A percentile compares a stretch with the other conserved stretches of the same genome.
These are phyloP conservation scores for Tuber brumale DNA, from an alignment of 495 filamentous ascomycete species.

Conservation along the genomic window DNA sequence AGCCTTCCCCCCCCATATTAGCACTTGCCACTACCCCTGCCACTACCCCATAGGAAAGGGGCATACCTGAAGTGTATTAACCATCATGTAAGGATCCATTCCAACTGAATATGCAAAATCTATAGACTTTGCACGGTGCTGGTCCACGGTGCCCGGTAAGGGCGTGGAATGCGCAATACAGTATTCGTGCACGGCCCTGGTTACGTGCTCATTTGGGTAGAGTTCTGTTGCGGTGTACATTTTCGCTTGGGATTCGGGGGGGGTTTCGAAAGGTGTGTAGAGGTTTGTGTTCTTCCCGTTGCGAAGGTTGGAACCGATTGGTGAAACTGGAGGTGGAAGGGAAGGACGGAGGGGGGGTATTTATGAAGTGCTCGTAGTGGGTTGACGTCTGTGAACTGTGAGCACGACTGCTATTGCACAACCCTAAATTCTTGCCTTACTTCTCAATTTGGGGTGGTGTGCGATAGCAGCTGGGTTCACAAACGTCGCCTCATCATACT, in stretches of 20 bases:
- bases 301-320: not conserved
- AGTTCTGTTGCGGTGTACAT: constrained; percentile 31
- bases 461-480: not conserved
- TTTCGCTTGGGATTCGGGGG: not conserved
- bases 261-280: not conserved
- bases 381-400: not conserved
- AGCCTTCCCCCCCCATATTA: constrained; percentile 18
- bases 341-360: not conserved
- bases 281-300: not conserved
- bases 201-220: constrained; percentile 34
- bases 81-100: constrained; percentile 28
- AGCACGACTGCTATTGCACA: not conserved
- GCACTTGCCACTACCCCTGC: not conserved
- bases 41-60: not conserved
- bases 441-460: not conserved
- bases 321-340: not conserved
- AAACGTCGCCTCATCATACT: not conserved
- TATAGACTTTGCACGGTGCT: constrained; percentile 32
- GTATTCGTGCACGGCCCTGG: constrained; percentile 37
- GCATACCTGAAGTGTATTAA: constrained; percentile 28
- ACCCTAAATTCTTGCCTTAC: not conserved
- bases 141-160: constrained; percentile 20
- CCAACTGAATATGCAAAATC: constrained; percentile 9
- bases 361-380: not conserved
- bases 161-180: constrained; percentile 37